phyloP scores from a whole-genome alignment of 768 basidiomycete genomes.

The Plicaturopsis crispa region DNA sequence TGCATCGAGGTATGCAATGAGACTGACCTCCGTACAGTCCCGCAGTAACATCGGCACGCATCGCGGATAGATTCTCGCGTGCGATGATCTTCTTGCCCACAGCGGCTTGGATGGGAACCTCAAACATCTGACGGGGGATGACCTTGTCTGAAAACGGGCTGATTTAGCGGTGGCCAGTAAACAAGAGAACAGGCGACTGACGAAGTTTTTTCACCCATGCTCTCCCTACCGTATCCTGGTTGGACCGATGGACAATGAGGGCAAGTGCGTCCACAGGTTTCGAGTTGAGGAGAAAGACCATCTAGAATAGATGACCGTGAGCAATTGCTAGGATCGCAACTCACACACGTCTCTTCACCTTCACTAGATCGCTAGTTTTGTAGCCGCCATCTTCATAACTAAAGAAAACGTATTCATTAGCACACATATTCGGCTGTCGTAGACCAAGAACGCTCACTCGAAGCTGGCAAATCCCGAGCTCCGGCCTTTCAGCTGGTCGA shows the following conservation, averaged over 20 bases:
- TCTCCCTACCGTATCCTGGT: conserved; percentile 65
- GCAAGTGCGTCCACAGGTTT: conserved; percentile 92
- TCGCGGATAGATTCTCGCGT: conserved; percentile 78
- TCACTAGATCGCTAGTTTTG: conserved; percentile 68
- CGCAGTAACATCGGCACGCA: conserved; percentile 89
- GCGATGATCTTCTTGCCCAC: conserved; percentile 85
- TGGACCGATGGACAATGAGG: conserved; percentile 81
- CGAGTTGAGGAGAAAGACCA: conserved; percentile 84
- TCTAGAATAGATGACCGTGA: conserved; percentile 34
- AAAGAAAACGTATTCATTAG: not conserved
- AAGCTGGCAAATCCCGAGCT: conserved; percentile 90
- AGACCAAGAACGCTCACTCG: conserved; percentile 47
- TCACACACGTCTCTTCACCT: conserved; percentile 42
- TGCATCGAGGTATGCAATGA: conserved; percentile 1
- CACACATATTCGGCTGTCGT: not conserved
- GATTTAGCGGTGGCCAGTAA: not conserved
- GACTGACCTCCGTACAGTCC: conserved; percentile 80
- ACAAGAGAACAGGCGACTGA: conserved; percentile 29
- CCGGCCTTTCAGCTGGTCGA: conserved; percentile 88
- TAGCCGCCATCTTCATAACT: conserved; percentile 97
- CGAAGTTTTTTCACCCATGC: conserved; percentile 91
- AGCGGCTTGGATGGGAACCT: conserved; percentile 92
- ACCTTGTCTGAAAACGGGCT: conserved; percentile 58
- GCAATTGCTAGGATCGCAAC: not conserved
- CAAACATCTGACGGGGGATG: conserved; percentile 87